Evolutionary conservation across 176 grass and related monocot genomes (phyloP), one percentile per base, ranked within the genome.

Genomic region (Bonia amplexicaulis): DNA sequence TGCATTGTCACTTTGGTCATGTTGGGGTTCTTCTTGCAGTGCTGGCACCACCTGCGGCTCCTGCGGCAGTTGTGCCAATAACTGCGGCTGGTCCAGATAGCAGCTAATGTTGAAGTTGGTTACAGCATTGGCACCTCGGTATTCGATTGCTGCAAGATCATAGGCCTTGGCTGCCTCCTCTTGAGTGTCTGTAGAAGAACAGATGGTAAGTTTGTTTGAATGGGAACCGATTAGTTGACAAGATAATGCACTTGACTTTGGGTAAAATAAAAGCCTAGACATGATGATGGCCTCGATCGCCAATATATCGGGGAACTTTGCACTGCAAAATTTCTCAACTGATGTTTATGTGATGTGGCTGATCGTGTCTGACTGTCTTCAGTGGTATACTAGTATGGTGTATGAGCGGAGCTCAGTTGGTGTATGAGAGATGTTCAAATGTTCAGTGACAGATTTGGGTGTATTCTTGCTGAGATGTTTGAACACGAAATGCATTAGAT

Each of bases 81-180:
- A 79, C 68, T 76, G 71, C 1, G 86, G 69, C 77, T 83, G 85
- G 71, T 97, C 87, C 48, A 82, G 20, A 70, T 97, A 97, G 90
- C 88, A 72, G 88, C 84, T 94, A 35, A 94, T 87, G 63, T 92
- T 88, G 22, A 97, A 97, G 87, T 97, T 97, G 42, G 95, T 97
- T 80, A 97, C 91, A 3, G 92, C 90, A 66, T 94, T 90, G 64
- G 77, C 57, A 12, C 95, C 96, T 88, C 89, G 85, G 81, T 93
- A 87, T 88, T 92, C 88, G 16, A 98, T 90, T n/a, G 96, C 93
- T 41, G 96, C 96, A 69, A 98, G 93, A 89, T 98, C 96, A 79
- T 98, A 98, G 19, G 96, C 96, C 85, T 90, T 90, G 26, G 96
- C 96, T 67, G 93, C 96, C 86, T 94, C 96, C 75, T 95, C 96